These are phyloP conservation scores for Wickerhamomyces tratensis DNA, from an alignment of 805 yeast species.

Conservation along the genomic window DNA sequence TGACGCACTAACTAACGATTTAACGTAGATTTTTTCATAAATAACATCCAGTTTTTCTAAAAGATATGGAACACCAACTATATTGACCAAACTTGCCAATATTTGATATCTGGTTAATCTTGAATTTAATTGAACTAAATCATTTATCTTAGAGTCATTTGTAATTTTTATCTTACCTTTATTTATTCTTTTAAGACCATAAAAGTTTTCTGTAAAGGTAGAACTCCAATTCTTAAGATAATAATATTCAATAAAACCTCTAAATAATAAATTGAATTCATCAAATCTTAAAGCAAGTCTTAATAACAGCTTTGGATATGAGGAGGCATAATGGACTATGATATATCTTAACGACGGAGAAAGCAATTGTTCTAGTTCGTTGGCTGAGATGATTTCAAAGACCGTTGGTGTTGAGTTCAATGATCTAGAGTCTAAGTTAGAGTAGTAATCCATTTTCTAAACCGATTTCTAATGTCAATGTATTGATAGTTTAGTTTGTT, in stretches of 20 bases:
- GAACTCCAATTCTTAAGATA: conserved; percentile 70
- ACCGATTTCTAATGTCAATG: not conserved
- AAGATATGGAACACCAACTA: conserved; percentile 61
- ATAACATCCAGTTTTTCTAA: conserved; percentile 56
- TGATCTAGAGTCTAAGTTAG: conserved; percentile 68
- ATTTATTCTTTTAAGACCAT: conserved; percentile 65
- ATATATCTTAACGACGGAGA: conserved; percentile 79
- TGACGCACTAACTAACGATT: conserved; percentile 38
- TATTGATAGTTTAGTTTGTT: no score
- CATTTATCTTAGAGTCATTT: conserved; percentile 20
- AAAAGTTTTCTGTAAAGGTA: conserved; percentile 84
- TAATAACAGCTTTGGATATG: conserved; percentile 63
- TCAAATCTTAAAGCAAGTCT: conserved; percentile 61
- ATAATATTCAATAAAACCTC: conserved; percentile 62
- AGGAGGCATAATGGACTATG: conserved; percentile 69
- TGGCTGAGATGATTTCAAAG: conserved; percentile 78
- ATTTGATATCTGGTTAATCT: conserved; percentile 46
- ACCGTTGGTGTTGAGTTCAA: conserved; percentile 76
- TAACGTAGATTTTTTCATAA: conserved; percentile 55
- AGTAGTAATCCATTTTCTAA: conserved; percentile 60
- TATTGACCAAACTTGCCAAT: conserved; percentile 41
- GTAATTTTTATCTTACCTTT: conserved; percentile 23
- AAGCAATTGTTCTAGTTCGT: conserved; percentile 65
- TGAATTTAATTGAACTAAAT: conserved; percentile 37
- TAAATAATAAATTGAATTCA: conserved; percentile 53